Base-by-base conservation (phyloP, 257 asterid genomes). In the Petrea volubilis region DNA sequence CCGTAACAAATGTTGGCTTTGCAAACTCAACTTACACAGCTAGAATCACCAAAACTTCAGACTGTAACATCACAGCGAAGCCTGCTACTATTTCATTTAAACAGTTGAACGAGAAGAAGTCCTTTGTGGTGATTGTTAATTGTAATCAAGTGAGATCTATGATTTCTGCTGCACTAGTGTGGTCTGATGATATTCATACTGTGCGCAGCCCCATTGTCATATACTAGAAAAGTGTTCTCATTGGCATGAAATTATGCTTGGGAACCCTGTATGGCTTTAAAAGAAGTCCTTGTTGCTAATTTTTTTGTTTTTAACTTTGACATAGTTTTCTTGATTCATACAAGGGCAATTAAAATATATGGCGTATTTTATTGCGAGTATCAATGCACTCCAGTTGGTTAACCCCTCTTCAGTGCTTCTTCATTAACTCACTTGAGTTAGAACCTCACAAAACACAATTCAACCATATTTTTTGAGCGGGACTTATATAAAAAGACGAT, bases 161-260 rank as follows among this genome's bases (percentile, higher is more conserved):
- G 59, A 3, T 44, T 1, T 80, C 83, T 27, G 71, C 79, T 31
- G 72, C 81, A 24, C 59, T 83, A n/a, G 70, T 63, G 62, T 83
- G 88, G 88, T 78, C 73, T 27, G 77, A 83, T 61, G 85, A 82
- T 12, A 41, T 53, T n/a, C n/a, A n/a, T n/a, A n/a, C n/a, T n/a
- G n/a, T n/a, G n/a, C n/a, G n/a, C n/a, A n/a, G n/a, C n/a, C 77
- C 77, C 6, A 76, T 76, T 20, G 77, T 76, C 17, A 49, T 76
- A 31, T 76, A 70, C 49, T 58, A 50, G 21, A 12, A 7, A 23
- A 27, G 38, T 21, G 20, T 9, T 52, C 49, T 51, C 15, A 33
- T 46, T 46, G 40, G 74, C 17, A 34, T 4, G 53, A 14, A 1
- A 28, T 38, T n/a, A n/a, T n/a, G n/a, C n/a, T n/a, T n/a, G n/a